Base-by-base conservation (phyloP, 2,329 filamentous ascomycete species). In the Paraphaeosphaeria minitans region DNA sequence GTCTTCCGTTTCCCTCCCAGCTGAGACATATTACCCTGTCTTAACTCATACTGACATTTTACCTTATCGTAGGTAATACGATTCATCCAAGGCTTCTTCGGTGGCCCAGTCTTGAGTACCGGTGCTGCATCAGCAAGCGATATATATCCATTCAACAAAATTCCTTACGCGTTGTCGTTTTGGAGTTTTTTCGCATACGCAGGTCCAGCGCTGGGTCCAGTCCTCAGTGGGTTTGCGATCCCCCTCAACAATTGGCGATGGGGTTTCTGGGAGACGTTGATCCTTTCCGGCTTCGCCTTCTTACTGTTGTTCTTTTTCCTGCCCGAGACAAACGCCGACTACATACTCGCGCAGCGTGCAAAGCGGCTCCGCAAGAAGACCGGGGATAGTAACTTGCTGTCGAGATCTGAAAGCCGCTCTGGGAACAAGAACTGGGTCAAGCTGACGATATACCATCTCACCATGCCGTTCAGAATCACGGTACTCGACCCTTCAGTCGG, bases 391-490 rank as follows among this genome's bases (percentile, higher is more conserved):
- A 45, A 45, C 41, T 46, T 45, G 5, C 55, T 57, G 19, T 51
- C 55, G 10, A 45, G 27, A 21, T 51, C 48, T 8, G 55, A 57
- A 47, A 56, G 53, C 37, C 81, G 83, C 64, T 59, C 72, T 4
- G 71, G 74, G 29, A 83, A 89, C 73, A 83, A 83, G 75, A 83
- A 85, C 0, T 63, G 62, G 55, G 10, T 57, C n/a, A 57, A 57
- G 27, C 47, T 52, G 5, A 35, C 42, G 1, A 14, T 46, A 22
- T 51, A 57, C 12, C 47, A 51, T 47, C 31, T 57, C 19, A 57
- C 47, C 9, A 60, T 59, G 47, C 87, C 87, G 2, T 74, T 79
- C 61, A 72, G 78, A 49, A 78, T 79, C 61, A 74, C 78, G 56
- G 70, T 72, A 59, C 73, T 76, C 37, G 77, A 80, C 56, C 76